Evolutionary conservation across 2,329 filamentous ascomycete species (phyloP), one percentile per base, ranked within the genome.

Genomic region (Aspergillus flavus): DNA sequence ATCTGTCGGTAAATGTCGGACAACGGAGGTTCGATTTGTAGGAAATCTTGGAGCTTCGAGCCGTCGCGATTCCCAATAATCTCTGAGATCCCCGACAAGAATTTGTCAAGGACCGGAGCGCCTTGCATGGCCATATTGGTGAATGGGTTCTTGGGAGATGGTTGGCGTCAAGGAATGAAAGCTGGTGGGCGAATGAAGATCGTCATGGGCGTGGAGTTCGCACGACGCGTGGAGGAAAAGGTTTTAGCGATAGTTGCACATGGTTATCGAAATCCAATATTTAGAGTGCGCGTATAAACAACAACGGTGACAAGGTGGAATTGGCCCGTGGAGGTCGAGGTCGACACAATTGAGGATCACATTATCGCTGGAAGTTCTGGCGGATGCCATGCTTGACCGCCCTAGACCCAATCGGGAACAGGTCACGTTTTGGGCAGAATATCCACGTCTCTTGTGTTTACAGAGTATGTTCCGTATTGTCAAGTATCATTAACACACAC

Each of bases 1-100:
- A 96, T 87, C 61, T 86, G 81, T 66, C 84, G 83, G 76, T 95
- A 95, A 59, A 88, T 83, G 19, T 86, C 82, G 2, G 87, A 82
- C 32, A 92, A 85, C 34, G 87, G 87, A 14, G 91, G 91, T 73
- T 94, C 91, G 67, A 95, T 89, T 65, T 88, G 85, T 16, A 96
- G 84, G 82, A 87, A 94, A 62, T 87, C 83, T 66, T 89, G 85
- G 16, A 96, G 84, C 66, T 85, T 82, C 36, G 82, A 79, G 64
- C 89, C 91, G 77, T 94, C 85, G 64, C 88, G 87, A 23, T 79
- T 78, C 59, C 84, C 83, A 56, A 94, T 83, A 62, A 90, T 84
- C 23, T 80, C 80, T 58, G 86, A 85, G 60, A 94, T 85, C 60
- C 86, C 86, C 12, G 79, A 78, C 58, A 94, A 85, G 74, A 94